Percentiles rank a stretch among this genome's conserved stretches.
Conservation (phyloP, 345 rosid genomes). For the Lumnitzera littorea region DNA sequence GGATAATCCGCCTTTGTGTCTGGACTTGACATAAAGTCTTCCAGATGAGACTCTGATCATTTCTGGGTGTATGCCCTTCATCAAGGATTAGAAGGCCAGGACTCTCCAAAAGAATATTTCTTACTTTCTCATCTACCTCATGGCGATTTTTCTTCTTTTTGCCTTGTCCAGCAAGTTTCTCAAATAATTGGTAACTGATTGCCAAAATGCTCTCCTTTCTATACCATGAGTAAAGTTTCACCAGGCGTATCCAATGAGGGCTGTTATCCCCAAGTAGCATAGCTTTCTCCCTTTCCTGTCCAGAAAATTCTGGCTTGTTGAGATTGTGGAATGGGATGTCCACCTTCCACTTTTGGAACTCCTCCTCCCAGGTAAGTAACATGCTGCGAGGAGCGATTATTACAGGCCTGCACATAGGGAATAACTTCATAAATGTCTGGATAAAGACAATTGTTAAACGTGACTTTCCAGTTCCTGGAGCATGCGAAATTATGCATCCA, state of each 20-base stretch:
- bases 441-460: conserved; percentile 62
- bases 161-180: conserved; percentile 35
- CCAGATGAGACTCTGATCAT: conserved; percentile 45
- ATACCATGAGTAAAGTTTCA: conserved; percentile 64
- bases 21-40: conserved; percentile 41
- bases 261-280: conserved; percentile 6
- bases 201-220: conserved; percentile 44
- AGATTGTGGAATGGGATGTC: conserved; percentile 51
- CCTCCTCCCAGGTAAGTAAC: conserved; percentile 84
- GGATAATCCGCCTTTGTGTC: conserved; percentile 54
- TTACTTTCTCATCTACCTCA: conserved; percentile 16
- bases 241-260: conserved; percentile 22
- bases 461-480: conserved; percentile 88
- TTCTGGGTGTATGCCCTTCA: conserved; percentile 80
- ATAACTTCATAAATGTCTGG: conserved; percentile 37
- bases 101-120: conserved; percentile 35
- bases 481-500: conserved; percentile 81
- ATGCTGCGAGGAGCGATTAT: conserved; percentile 65
- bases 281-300: conserved; percentile 33
- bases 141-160: conserved; percentile 5
- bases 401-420: conserved; percentile 50
- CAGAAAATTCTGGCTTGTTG: conserved; percentile 35
- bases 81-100: conserved; percentile 62
- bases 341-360: conserved; percentile 59
- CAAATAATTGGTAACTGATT: conserved; percentile 53